These are phyloP conservation scores for Fusarium secorum DNA, from an alignment of 2,329 filamentous ascomycete genomes.

Conservation along the genomic window DNA sequence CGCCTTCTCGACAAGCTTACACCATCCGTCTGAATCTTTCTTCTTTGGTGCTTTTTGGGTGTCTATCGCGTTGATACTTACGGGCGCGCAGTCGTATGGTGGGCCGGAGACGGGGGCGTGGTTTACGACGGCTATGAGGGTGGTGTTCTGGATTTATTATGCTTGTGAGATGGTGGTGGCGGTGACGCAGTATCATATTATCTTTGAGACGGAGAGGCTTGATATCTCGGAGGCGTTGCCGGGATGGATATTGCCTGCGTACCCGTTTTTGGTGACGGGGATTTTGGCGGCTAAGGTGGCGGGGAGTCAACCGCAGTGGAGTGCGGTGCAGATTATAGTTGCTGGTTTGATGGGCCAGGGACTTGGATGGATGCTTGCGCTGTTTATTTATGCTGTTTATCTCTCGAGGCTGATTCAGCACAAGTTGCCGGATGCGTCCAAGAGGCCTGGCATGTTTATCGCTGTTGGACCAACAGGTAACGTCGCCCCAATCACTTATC, in stretches of 20 bases:
- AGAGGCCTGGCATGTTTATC: conserved; percentile 12
- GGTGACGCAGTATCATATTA: conserved; percentile 6
- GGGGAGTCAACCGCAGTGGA: conserved; percentile 7
- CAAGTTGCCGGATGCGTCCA: background rate
- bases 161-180: conserved; percentile 23
- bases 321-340: conserved; percentile 12
- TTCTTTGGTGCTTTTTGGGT: conserved; percentile 18
- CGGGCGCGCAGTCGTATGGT: conserved; percentile 15
- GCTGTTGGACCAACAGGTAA: conserved; percentile 17
- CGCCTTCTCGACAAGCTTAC: conserved; percentile 7
- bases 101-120: conserved; percentile 4
- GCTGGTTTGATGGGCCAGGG: conserved; percentile 18
- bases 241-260: conserved; percentile 10
- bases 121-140: conserved; percentile 1
- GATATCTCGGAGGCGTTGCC: conserved; percentile 11
- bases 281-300: conserved; percentile 12
- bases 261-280: conserved; percentile 18
- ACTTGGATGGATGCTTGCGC: conserved; percentile 19
- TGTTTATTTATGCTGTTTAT: conserved; percentile 20
- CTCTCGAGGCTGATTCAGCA: conserved; percentile 18
- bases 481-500: accelerated
- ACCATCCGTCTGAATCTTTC: conserved; percentile 18
- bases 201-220: conserved; percentile 7
- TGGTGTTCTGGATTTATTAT: conserved; percentile 17
- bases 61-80: conserved; percentile 5